These are phyloP conservation scores for Adansonia rubrostipa DNA, from an alignment of 441 rosid genomes.

Conservation along the genomic window DNA sequence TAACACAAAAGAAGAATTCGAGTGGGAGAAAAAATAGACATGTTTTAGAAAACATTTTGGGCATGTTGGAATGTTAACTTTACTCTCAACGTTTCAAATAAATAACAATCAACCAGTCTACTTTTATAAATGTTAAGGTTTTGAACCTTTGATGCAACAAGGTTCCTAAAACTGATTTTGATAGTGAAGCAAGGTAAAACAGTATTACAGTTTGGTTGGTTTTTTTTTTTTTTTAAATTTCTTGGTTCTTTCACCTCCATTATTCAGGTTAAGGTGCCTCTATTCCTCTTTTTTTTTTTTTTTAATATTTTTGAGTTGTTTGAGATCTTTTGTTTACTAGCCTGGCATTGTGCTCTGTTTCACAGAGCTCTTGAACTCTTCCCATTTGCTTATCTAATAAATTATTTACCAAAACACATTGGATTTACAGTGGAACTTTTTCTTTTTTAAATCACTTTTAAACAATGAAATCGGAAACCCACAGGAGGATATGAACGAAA, in stretches of 20 bases:
- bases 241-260: too few relatives aligned
- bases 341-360: neutral
- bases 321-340: neutral
- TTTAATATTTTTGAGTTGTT: neutral
- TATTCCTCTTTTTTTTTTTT: neutral
- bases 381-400: too few relatives aligned
- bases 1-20: neutral
- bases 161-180: neutral
- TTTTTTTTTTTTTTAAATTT: neutral
- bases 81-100: neutral
- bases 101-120: neutral
- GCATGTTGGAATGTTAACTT: neutral
- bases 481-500: neutral
- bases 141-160: neutral
- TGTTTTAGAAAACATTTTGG: neutral
- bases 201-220: neutral
- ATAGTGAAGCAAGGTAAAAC: neutral
- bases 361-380: too few relatives aligned
- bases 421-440: neutral
- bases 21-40: neutral
- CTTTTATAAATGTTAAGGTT: neutral
- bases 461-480: neutral
- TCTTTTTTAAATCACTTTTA: neutral
- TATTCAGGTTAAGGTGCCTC: neutral
- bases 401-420: neutral